Conservation (phyloP, 106 monocot species). For the Dioscorea zingiberensis region DNA sequence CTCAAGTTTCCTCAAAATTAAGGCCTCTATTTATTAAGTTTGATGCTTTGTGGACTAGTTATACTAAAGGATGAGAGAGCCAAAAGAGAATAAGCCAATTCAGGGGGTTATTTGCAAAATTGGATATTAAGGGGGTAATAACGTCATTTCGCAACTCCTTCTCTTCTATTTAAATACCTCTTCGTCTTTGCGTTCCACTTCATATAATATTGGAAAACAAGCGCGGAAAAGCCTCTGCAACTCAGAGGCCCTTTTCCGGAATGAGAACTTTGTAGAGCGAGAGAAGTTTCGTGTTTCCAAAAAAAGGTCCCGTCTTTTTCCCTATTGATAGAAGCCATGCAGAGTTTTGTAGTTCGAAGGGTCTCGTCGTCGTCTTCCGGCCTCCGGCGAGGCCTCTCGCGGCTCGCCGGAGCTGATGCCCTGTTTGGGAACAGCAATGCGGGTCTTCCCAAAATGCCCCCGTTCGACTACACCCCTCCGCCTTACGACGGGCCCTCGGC, state of each 20-base stretch:
- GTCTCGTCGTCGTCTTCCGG: not conserved
- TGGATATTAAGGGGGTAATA: not conserved
- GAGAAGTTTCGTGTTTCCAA: not conserved
- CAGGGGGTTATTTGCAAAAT: too few species aligned
- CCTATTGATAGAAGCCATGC: conserved; percentile 10
- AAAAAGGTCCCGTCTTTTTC: not conserved
- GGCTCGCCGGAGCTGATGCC: conserved; percentile 13
- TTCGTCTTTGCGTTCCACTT: not conserved
- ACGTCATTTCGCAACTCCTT: not conserved
- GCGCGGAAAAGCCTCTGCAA: not conserved
- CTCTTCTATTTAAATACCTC: not conserved
- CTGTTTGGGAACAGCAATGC: conserved; percentile 8
- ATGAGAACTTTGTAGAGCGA: conserved; percentile 1
- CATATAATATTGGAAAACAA: not conserved
- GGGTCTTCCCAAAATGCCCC: conserved; percentile 59
- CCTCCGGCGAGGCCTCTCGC: conserved; percentile 4
- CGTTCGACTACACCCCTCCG: conserved; percentile 65
- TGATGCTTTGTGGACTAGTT: too few species aligned
- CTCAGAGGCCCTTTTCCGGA: not conserved
- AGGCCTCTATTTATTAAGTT: too few species aligned
- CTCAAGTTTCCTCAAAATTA: too few species aligned
- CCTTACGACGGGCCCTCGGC: conserved; percentile 68
- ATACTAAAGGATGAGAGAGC: too few species aligned
- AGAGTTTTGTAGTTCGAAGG: conserved; percentile 20
- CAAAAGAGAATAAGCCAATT: too few species aligned